Conservation (phyloP, 495 filamentous ascomycete species). For the Daldinia bambusicola region DNA sequence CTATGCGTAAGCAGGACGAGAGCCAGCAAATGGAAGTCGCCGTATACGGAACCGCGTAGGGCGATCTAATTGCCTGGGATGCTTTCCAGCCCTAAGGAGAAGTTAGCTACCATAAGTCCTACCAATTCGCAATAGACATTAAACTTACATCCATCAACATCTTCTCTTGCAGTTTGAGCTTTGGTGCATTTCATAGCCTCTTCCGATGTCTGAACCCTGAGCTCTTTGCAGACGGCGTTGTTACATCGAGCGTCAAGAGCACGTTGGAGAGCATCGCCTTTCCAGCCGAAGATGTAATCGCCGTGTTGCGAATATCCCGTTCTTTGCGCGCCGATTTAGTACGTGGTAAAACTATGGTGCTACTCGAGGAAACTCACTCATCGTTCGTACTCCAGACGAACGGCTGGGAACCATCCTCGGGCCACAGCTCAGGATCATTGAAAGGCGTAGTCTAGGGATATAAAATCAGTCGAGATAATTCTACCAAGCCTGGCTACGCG, state of each 20-base stretch:
- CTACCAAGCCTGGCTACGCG: neutral
- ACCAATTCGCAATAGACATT: neutral
- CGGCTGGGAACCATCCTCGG: conserved; percentile 54
- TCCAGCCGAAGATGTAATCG: conserved; percentile 51
- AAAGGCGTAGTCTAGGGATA: conserved; percentile 48
- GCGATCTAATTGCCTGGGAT: conserved; percentile 23
- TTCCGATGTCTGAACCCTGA: conserved; percentile 47
- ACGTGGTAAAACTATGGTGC: no score
- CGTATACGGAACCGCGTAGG: neutral
- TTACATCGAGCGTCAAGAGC: conserved; percentile 52
- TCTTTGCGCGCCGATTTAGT: conserved; percentile 21
- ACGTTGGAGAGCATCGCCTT: conserved; percentile 50
- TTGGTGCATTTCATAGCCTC: conserved; percentile 51
- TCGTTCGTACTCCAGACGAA: conserved; percentile 59
- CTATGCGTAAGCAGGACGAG: no score
- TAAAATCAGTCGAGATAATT: neutral
- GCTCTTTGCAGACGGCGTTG: conserved; percentile 48
- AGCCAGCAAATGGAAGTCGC: neutral
- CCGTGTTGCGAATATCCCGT: conserved; percentile 52
- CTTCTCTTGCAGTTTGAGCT: conserved; percentile 48
- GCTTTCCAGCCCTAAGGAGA: conserved; percentile 27
- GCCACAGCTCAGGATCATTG: conserved; percentile 54
- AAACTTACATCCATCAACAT: conserved; percentile 51
- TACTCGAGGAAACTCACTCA: conserved; percentile 39
- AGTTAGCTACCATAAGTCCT: conserved; percentile 1